Conservation (phyloP, 805 yeast species). For the Tetrapisispora namnaoensis region DNA sequence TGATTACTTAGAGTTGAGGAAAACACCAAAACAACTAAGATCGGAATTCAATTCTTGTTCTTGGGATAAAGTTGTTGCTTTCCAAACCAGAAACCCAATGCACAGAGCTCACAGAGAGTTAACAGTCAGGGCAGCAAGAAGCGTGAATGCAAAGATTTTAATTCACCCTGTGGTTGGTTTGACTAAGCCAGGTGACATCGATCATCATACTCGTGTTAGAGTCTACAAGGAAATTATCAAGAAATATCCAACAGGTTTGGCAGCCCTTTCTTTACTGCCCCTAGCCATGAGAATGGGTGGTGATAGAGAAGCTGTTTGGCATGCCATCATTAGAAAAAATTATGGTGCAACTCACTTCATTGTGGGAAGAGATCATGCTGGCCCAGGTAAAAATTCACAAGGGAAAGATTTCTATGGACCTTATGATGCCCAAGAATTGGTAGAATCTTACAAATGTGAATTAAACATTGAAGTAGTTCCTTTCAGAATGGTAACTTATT, state of each 20-base stretch:
- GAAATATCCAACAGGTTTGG: slow-evolving; percentile 91
- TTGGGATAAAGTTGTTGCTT: slow-evolving; percentile 88
- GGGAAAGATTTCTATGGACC: slow-evolving; percentile 96
- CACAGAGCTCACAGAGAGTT: slow-evolving; percentile 96
- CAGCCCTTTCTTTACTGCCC: slow-evolving; percentile 78
- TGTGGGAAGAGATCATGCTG: slow-evolving; percentile 97
- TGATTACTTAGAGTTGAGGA: slow-evolving; percentile 79
- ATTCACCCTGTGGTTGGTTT: slow-evolving; percentile 96
- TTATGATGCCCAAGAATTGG: slow-evolving; percentile 89
- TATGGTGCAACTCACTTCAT: slow-evolving; percentile 95
- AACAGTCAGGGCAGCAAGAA: slow-evolving; percentile 94
- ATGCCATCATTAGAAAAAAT: slow-evolving; percentile 91
- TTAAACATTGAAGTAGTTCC: slow-evolving; percentile 87
- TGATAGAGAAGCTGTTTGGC: slow-evolving; percentile 98
- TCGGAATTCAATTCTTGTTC: slow-evolving; percentile 69
- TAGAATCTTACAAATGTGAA: slow-evolving; percentile 64
- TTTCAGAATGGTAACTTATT: slow-evolving; percentile 91
- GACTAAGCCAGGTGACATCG: slow-evolving; percentile 96
- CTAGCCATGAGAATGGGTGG: slow-evolving; percentile 99
- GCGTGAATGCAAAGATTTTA: slow-evolving; percentile 74
- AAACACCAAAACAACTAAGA: slow-evolving; percentile 86
- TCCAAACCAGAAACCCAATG: slow-evolving; percentile 98
- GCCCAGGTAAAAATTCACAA: slow-evolving; percentile 81
- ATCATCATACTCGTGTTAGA: slow-evolving; percentile 93
- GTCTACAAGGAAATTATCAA: slow-evolving; percentile 88